Base-by-base conservation (phyloP, 2,329 filamentous ascomycete species). In the Byssothecium circinans region DNA sequence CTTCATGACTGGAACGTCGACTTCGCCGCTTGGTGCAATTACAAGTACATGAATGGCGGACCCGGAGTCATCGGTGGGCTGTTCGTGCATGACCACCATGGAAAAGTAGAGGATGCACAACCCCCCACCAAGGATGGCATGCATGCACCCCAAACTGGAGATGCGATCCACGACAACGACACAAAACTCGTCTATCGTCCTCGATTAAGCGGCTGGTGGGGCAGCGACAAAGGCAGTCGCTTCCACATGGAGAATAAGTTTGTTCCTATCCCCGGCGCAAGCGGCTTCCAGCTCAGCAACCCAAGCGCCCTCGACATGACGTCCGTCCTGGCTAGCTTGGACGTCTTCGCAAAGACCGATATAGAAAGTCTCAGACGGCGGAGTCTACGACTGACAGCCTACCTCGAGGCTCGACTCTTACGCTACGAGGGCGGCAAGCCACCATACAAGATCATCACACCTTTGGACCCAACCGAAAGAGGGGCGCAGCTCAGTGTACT, bases 1-100 rank as follows among this genome's bases (percentile, higher is more conserved):
- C 78, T 96, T 17, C 90, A 95, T 70, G 88, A 92, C 60, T 96
- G 91, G 91, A 81, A 88, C 57, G 89, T 95, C 27, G 91, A 96
- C 69, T 95, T 95, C 62, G 91, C 91, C 14, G 88, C 82, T 44
- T 96, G 91, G 91, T 96, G 91, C 72, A 91, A 86, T 15, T 96
- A 96, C 79, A 96, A 96, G 74, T 96, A 96, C 74, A 81, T 95
- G 68, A 95, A 95, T 66, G 84, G 85, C 20, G 91, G 91, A 0
- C 89, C 91, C 0, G 91, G 91, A 3, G 80, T 85, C 14, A 95
- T 95, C 54, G 89, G 83, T 1, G 90, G 87, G 0, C 76, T 86
- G 1, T 96, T 91, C 57, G 87, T 96, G 8, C 89, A 96, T 68
- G 83, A 89, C 64, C 78, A 75, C 32, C 87, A 95, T 65, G 84